These are phyloP conservation scores for Saitoella complicata DNA, from an alignment of 805 yeast species.

Conservation along the genomic window DNA sequence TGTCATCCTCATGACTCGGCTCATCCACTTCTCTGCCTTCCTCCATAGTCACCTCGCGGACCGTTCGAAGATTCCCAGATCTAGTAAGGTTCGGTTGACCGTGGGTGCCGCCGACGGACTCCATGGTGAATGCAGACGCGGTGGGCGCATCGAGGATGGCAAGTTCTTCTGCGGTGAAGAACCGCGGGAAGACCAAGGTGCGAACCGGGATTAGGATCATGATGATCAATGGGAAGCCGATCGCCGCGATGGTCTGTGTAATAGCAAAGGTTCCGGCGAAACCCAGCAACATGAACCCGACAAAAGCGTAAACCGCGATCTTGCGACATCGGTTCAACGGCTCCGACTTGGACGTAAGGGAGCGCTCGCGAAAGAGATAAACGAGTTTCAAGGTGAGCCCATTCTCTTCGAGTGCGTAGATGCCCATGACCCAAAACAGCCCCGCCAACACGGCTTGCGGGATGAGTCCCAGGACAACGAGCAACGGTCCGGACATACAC, in stretches of 20 bases:
- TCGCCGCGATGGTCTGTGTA: conserved; percentile 75
- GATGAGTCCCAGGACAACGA: conserved; percentile 61
- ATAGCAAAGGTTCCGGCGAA: conserved; percentile 72
- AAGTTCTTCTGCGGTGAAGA: conserved; percentile 49
- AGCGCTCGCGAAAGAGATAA: conserved; percentile 45
- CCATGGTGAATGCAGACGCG: too few species aligned
- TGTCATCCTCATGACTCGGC: too few species aligned
- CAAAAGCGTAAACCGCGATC: conserved; percentile 34
- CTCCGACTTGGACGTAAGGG: conserved; percentile 21
- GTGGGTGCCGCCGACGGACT: too few species aligned
- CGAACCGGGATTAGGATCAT: conserved; percentile 48
- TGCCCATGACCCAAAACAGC: conserved; percentile 81
- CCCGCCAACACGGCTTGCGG: conserved; percentile 94
- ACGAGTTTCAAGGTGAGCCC: conserved; percentile 46
- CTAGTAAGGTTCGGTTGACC: too few species aligned
- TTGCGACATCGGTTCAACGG: conserved; percentile 22
- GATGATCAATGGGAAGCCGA: conserved; percentile 82
- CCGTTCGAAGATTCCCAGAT: too few species aligned
- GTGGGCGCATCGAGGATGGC: conserved; percentile 44
- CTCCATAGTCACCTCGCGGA: too few species aligned
- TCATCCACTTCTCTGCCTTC: too few species aligned
- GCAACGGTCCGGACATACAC: conserved; percentile 77
- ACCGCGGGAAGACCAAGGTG: conserved; percentile 42
- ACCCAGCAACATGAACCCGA: conserved; percentile 45
- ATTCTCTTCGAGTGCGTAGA: conserved; percentile 49